Evolutionary conservation across 2,329 filamentous ascomycete genomes (phyloP), one percentile per base, ranked within the genome.

Genomic region (Zasmidium citrigriseum): DNA sequence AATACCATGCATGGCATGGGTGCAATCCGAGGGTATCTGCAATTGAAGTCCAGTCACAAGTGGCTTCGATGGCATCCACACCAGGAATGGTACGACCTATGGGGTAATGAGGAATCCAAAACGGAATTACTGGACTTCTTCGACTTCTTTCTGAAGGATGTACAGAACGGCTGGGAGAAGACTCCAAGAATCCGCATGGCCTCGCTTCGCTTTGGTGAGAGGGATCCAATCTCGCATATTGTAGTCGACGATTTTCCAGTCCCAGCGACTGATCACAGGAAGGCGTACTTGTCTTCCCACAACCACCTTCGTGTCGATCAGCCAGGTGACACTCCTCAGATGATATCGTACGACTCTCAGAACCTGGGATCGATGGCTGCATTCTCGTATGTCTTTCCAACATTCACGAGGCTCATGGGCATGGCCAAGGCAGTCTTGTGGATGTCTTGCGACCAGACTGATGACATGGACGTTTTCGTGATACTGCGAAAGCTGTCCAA

Each of bases 11-110:
- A 64, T 48, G 59, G 56, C 4, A 55, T 64, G 57, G 67, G 65
- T 16, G 48, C 64, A 3, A 46, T 70, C 12, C 54, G 75, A 10
- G 74, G 68, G 20, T 78, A 72, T 68, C 50, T 74, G 18, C 68
- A 77, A 56, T 66, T 77, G 11, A 58, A 68, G 0, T 64, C 71
- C 11, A 60, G 70, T 5, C 58, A 78, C 4, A 80, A 80, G 62
- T 80, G 78, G 79, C 67, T 80, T n/a, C 71, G 73, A 0, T 74
- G 69, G 64, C 69, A 72, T 50, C 66, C 70, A 4, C 70, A 66
- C 4, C 77, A 80, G 60, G 79, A 81, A 56, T 81, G 78, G 79
- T 74, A 75, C 53, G 78, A 80, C 79, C 72, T 59, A 66, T 67
- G 51, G 57, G 63, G 68, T 4, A 62, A 64, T 1, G 65, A 75